Evolutionary conservation across 73 alveolate genomes (phyloP), one percentile per base, ranked within the genome.

Genomic region (Stentor roeselii): DNA sequence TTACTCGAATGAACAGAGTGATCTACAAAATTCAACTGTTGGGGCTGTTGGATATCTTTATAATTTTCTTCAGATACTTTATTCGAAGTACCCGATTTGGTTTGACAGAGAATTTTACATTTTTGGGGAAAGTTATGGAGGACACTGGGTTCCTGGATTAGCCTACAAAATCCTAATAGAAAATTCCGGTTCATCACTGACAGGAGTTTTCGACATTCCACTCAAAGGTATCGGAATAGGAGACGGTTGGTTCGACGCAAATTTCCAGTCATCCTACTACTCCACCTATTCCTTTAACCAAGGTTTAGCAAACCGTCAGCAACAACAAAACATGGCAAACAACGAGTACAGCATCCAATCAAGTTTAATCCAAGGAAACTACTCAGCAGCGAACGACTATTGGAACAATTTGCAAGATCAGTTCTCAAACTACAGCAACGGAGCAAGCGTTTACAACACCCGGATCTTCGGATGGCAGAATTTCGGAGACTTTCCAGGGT

Each of bases 61-160:
- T 76, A 88, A 88, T 82, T 78, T 91, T n/a, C 85, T 80, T 36
- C 89, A 88, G n/a, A 88, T 88, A 82, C 83, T 89, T 34, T 83
- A 84, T 42, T 82, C n/a, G 34, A 67, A 86, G 75, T 87, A 76
- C 3, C 84, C 84, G 39, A 76, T 67, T 39, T 76, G 84, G 84
- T 76, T 76, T 27, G 3, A 83, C 32, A 88, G 91, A 82, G 92
- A 86, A 1, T 91, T 95, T 80, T 90, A 87, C 82, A 89, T 94
- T 41, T 67, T 97, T 76, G 99, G 99, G 27, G 96, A 92, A 75
- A 86, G 95, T 77, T 95, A 95, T 90, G 98, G 97, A 42, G 99
- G 99, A 0, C 95, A 92, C 67, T 95, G 86, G 83, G 90, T 95
- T 82, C 99, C 99, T 3, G 90, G 91, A 34, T 84, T 90, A 42